Base-by-base conservation (phyloP, 495 filamentous ascomycete genomes). In the Penicillium coprophilum region DNA sequence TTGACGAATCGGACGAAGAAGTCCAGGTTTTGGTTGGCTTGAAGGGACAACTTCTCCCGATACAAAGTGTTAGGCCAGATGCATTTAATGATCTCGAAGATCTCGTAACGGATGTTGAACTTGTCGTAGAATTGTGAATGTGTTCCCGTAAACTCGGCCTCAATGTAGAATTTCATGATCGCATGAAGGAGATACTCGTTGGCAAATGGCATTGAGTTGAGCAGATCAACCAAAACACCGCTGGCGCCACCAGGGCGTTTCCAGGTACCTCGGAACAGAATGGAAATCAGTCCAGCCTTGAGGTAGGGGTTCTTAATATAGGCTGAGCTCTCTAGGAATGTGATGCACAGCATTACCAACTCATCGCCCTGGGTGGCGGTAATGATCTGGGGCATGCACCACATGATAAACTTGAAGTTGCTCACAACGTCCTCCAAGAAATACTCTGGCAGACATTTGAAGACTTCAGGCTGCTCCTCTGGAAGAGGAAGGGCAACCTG, bases 1-100 rank as follows among this genome's bases (percentile, higher is more conserved):
- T 97, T 97, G 57, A 98, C 95, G 67, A 96, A 98, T 58, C 86
- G 89, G 23, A 97, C 87, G 68, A 98, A 97, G 75, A 98, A 97
- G 56, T 93, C 83, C 6, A 87, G 79, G 68, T 97, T 96, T 47
- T 86, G 77, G 59, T 83, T 88, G 76, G 92, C 91, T 70, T 96
- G 90, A 57, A 86, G 82, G 28, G 83, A 87, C 24, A 98, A 78
- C 69, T 92, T 89, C 53, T 90, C 81, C 40, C 89, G 84, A 71
- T 97, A 98, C 19, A 90, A 70, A 7, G 85, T 80, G 60, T 97
- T 97, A 6, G 84, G 74, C 94, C 94, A 98, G 59, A 98, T 88
- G 54, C 86, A 91, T 67, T 95, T 92, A 71, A 98, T 94, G 60
- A 98, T 87, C 71, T 96, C 89, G 77, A 97, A 98, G 61, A 98